phyloP scores from a whole-genome alignment of 106 monocot species.

The Acorus calamus region DNA sequence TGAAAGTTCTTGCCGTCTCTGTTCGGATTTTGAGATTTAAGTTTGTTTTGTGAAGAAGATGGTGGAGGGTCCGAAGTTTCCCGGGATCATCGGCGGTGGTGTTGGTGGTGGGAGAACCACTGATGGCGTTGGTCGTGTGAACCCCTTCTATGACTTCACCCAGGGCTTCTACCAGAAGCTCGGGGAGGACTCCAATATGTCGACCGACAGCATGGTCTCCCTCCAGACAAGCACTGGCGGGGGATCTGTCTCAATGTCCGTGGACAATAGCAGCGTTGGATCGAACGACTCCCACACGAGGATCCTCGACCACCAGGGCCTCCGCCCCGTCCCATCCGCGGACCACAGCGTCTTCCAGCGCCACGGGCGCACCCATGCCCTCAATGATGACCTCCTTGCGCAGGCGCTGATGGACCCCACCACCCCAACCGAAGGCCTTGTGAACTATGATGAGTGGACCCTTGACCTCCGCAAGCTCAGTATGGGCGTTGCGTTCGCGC shows the following conservation, averaged over 20 bases:
- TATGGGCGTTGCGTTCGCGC: slow-evolving; percentile 18
- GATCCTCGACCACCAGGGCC: slow-evolving; percentile 40
- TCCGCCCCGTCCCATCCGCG: slow-evolving; percentile 23
- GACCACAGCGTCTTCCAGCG: slow-evolving; percentile 9
- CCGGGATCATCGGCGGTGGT: slow-evolving; percentile 5
- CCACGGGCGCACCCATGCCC: background rate
- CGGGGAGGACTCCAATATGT: slow-evolving; percentile 55
- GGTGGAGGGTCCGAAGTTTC: slow-evolving; percentile 43
- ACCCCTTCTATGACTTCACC: slow-evolving; percentile 27
- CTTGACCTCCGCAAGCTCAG: slow-evolving; percentile 14
- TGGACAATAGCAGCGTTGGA: slow-evolving; percentile 37
- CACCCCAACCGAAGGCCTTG: slow-evolving; percentile 8
- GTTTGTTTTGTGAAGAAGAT: background rate
- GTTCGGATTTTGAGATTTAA: background rate
- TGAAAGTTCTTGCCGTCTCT: background rate
- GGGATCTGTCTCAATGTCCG: slow-evolving; percentile 37
- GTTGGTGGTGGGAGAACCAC: slow-evolving; percentile 1
- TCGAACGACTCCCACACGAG: slow-evolving; percentile 47
- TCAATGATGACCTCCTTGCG: slow-evolving; percentile 15
- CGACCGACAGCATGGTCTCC: slow-evolving; percentile 30
- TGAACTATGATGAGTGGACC: slow-evolving; percentile 14
- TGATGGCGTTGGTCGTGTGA: background rate
- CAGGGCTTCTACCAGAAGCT: slow-evolving; percentile 40
- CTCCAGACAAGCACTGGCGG: slow-evolving; percentile 21
- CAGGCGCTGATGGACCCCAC: slow-evolving; percentile 14